Percentiles rank a stretch among this genome's conserved stretches.
These are phyloP conservation scores for Aureobasidium sp. DNA, from an alignment of 2,329 filamentous ascomycete species.

Conservation along the genomic window DNA sequence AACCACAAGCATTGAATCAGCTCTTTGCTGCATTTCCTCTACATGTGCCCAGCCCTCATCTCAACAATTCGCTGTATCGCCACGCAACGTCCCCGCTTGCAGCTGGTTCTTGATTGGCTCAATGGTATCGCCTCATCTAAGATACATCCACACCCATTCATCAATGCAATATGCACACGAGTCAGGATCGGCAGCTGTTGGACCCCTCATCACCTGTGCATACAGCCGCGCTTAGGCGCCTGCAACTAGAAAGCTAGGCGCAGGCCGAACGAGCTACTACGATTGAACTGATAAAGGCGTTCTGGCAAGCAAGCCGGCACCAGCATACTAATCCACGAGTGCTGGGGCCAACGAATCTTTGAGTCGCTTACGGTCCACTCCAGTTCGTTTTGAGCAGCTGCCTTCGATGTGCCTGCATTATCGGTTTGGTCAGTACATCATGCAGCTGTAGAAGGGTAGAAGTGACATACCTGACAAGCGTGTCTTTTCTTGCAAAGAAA, in stretches of 20 bases:
- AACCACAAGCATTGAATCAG: not conserved
- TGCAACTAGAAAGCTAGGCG: not conserved
- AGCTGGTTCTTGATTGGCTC: not conserved
- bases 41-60: not conserved
- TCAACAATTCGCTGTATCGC: not conserved
- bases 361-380: constrained; percentile 19
- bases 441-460: not conserved
- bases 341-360: not conserved
- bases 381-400: constrained; percentile 59
- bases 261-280: not conserved
- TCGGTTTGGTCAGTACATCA: not conserved
- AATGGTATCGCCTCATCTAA: not conserved
- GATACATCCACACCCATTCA: not conserved
- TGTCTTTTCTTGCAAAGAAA: constrained; percentile 74
- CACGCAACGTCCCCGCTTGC: not conserved
- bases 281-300: not conserved
- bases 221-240: constrained; percentile 3
- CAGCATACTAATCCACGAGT: not conserved
- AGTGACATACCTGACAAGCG: constrained; percentile 60
- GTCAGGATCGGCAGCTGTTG: constrained; percentile 3
- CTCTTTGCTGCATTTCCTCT: not conserved
- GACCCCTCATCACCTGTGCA: not conserved
- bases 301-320: not conserved
- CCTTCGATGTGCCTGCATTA: constrained; percentile 63
- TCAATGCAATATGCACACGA: not conserved